Conservation (phyloP, 1,284 basidiomycete genomes). For the Apiotrichum gracile region DNA sequence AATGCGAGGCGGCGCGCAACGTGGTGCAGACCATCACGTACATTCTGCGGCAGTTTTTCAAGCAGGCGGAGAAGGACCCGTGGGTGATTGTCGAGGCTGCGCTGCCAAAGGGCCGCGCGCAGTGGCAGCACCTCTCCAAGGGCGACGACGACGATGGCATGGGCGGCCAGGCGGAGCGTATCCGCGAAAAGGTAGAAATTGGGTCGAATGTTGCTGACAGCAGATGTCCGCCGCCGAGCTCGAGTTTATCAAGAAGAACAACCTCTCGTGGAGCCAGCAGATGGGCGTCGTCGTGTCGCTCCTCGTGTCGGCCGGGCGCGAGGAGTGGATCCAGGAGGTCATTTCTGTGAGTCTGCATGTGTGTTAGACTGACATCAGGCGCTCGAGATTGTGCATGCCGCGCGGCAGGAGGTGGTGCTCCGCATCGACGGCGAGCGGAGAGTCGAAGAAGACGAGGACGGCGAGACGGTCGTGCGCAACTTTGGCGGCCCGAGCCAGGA, state of each 20-base stretch:
- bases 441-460: constrained; percentile 47
- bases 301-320: constrained; percentile 62
- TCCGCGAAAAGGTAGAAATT: constrained; percentile 42
- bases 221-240: constrained; percentile 57
- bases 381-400: constrained; percentile 59
- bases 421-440: constrained; percentile 56
- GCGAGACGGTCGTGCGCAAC: constrained; percentile 39
- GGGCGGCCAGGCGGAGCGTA: constrained; percentile 46
- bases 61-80: constrained; percentile 68
- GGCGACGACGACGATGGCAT: constrained; percentile 48
- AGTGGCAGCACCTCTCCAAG: constrained; percentile 72
- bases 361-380: constrained; percentile 53
- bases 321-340: constrained; percentile 67
- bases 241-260: constrained; percentile 73
- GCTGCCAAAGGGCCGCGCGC: constrained; percentile 77
- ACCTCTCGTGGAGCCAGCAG: constrained; percentile 73
- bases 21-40: constrained; percentile 74
- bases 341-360: constrained; percentile 67
- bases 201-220: constrained; percentile 3
- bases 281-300: constrained; percentile 75
- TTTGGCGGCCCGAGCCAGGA: constrained; percentile 58
- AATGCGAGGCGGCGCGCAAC: constrained; percentile 72
- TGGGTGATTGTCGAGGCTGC: constrained; percentile 83
- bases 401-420: constrained; percentile 64
- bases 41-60: constrained; percentile 86